phyloP scores from a whole-genome alignment of 1,284 basidiomycete genomes.

The Melampsora medusae region DNA sequence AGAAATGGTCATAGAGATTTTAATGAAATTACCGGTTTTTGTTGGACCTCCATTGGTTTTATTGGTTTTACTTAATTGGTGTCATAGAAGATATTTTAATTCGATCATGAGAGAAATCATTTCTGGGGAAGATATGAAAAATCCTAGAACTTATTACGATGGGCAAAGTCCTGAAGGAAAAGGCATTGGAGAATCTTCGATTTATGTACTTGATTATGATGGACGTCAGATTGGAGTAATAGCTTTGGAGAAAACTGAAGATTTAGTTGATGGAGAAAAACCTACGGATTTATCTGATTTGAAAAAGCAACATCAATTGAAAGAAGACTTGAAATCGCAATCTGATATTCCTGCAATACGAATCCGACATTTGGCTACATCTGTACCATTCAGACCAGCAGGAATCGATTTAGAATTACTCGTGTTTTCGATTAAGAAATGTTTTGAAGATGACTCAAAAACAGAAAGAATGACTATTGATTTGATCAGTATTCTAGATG shows the following conservation, averaged over 20 bases:
- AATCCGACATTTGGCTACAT: constrained; percentile 31
- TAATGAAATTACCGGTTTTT: constrained; percentile 25
- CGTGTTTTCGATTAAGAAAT: neutral
- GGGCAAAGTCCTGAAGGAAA: neutral
- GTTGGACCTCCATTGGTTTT: constrained; percentile 34
- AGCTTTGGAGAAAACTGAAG: constrained; percentile 5
- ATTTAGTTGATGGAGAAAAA: neutral
- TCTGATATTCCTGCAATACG: neutral
- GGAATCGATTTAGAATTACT: constrained; percentile 36
- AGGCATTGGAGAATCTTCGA: neutral
- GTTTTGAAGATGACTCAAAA: neutral
- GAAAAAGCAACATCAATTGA: neutral
- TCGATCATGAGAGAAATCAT: constrained; percentile 3
- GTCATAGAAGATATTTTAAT: constrained; percentile 17
- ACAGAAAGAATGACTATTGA: constrained; percentile 11
- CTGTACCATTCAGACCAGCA: constrained; percentile 24
- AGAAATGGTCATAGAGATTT: neutral
- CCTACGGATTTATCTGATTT: neutral
- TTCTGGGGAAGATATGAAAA: constrained; percentile 7
- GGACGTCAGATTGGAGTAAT: constrained; percentile 31
- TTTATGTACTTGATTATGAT: constrained; percentile 41
- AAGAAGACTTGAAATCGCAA: neutral
- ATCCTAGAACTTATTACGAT: constrained; percentile 19
- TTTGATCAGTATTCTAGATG: constrained; percentile 4
- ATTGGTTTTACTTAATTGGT: constrained; percentile 28